A percentile compares a stretch with the other conserved stretches of the same genome.
Evolutionary conservation across 2,329 filamentous ascomycete genomes (phyloP).

Genomic region (Colletotrichum liriopes): DNA sequence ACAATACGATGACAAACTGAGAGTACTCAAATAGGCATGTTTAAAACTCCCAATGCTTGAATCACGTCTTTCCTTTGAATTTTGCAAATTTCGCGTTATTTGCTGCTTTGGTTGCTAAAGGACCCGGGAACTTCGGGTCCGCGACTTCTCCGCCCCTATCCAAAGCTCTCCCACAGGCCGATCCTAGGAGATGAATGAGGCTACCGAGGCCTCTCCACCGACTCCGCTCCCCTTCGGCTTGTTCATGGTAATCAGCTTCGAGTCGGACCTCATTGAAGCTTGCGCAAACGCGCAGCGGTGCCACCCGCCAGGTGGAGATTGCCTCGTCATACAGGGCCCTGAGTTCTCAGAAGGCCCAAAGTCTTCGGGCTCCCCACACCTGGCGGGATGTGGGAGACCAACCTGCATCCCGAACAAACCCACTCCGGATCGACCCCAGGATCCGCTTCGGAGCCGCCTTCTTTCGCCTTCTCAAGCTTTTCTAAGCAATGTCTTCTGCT

Average conservation of each 20-base stretch:
- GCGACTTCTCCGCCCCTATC: slow-evolving; percentile 20
- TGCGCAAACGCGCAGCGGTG: slow-evolving; percentile 26
- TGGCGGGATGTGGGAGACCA: slow-evolving; percentile 28
- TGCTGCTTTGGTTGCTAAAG: background rate
- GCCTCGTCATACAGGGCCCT: slow-evolving; percentile 30
- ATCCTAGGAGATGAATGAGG: background rate
- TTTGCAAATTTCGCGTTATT: background rate
- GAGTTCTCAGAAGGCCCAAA: background rate
- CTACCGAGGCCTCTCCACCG: background rate
- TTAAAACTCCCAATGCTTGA: too few relatives aligned
- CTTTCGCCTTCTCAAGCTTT: slow-evolving; percentile 1
- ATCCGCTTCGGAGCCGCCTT: slow-evolving; percentile 18
- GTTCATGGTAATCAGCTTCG: slow-evolving; percentile 16
- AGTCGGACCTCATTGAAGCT: slow-evolving; percentile 36
- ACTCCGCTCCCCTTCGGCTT: background rate
- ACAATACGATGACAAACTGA: background rate
- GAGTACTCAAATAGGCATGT: background rate
- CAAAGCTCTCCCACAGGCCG: slow-evolving; percentile 32
- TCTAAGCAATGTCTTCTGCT: background rate
- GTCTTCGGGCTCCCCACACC: slow-evolving; percentile 3
- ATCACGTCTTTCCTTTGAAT: background rate
- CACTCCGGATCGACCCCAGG: slow-evolving; percentile 23
- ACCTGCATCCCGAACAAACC: background rate
- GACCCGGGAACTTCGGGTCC: background rate
- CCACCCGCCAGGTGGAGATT: slow-evolving; percentile 23